phyloP scores from a whole-genome alignment of 2,329 filamentous ascomycete genomes.

The Trichoderma sp. region DNA sequence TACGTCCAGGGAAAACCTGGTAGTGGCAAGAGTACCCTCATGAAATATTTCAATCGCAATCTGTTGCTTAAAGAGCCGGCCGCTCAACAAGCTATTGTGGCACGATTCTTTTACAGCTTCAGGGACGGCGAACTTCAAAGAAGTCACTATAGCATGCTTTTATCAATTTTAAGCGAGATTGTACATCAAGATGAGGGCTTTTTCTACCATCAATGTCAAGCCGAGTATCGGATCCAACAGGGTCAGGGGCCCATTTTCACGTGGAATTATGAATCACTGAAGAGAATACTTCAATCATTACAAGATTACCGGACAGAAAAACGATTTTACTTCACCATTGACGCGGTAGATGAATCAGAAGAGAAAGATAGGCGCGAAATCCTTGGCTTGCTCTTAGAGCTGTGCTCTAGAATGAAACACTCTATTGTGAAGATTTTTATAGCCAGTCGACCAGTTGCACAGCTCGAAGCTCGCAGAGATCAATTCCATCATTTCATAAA shows the following conservation, averaged over 20 bases:
- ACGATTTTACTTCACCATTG: not conserved
- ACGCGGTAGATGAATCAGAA: not conserved
- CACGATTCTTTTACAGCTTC: not conserved
- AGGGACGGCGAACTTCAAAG: not conserved
- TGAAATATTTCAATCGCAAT: not conserved
- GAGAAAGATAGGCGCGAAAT: not conserved
- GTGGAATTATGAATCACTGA: not conserved
- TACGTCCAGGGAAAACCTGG: not conserved
- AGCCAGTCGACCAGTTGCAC: not conserved
- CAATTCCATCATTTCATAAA: not conserved
- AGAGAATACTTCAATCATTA: not conserved
- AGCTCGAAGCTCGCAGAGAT: not conserved
- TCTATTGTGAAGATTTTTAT: not conserved
- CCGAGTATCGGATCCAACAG: not conserved
- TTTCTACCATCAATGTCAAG: not conserved
- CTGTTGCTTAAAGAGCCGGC: rapidly evolving
- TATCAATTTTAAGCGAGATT: not conserved
- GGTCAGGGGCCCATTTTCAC: too few species aligned
- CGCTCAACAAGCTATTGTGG: not conserved
- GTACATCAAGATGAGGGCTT: not conserved
- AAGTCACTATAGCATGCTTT: slow-evolving; percentile 1
- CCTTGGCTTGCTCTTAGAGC: not conserved
- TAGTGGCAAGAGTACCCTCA: slow-evolving; percentile 3
- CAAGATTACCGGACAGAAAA: not conserved
- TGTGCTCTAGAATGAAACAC: not conserved